Evolutionary conservation across 1,284 basidiomycete species (phyloP), one percentile per base, ranked within the genome.

Genomic region (Lentinula novae-zelandiae): DNA sequence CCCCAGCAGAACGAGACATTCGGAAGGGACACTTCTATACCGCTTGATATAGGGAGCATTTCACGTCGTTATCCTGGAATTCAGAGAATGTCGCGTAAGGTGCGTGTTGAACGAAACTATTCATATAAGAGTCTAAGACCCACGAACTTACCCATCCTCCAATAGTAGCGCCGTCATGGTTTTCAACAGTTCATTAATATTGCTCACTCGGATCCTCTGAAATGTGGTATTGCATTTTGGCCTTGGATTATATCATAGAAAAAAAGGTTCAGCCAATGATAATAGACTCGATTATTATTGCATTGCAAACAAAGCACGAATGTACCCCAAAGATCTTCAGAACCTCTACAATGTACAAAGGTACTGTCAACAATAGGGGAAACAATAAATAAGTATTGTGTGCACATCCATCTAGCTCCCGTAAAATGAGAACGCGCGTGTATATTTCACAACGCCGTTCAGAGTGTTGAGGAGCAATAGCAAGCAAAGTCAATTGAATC

Each of bases 341-440:
- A 13, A 62, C 63, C 65, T 66, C 64, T 62, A 59, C 51, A 31
- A 27, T 7, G 8, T n/a, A 36, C 13, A 38, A 58, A 62, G 65
- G 62, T 60, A 60, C 60, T 67, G 62, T 69, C 65, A 72, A 73
- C 67, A 70, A 68, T 65, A 66, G 72, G 67, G 54, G 27, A 34
- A 66, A 66, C 39, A 62, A 63, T 48, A 51, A 44, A 22, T 44
- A 60, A 27, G 55, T 20, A 22, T n/a, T 40, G 5, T 53, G 31
- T 3, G 59, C 42, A 34, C 62, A 34, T 79, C 65, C 56, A 63
- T 90, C 66, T 90, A 75, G 89, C 89, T 93, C 88, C 79, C 84
- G 73, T 90, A 90, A 92, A 93, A 93, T 93, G 88, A 92, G 89
- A 83, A 86, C 86, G 82, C 76, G 78, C 87, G 87, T 85, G 85